These are phyloP conservation scores for Vigna radiata DNA, from an alignment of 306 rosid species.

Conservation along the genomic window DNA sequence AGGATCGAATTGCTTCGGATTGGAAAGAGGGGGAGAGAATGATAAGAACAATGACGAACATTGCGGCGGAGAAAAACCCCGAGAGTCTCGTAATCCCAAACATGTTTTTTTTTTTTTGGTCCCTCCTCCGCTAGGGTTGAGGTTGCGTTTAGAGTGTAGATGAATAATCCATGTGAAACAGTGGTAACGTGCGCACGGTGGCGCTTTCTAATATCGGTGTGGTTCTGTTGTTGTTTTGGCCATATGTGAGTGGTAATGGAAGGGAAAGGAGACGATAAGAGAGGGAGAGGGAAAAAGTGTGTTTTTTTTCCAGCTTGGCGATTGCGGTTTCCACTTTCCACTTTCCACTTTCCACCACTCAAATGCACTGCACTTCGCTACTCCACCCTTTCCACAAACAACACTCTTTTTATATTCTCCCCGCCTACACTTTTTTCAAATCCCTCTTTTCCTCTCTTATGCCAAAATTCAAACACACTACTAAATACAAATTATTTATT, in stretches of 20 bases:
- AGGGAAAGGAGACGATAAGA: too few species aligned
- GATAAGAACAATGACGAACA: constrained; percentile 49
- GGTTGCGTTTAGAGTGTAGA: constrained; percentile 38
- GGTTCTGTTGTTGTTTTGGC: neutral
- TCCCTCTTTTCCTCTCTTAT: too few species aligned
- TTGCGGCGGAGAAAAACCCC: constrained; percentile 66
- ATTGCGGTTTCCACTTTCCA: too few species aligned
- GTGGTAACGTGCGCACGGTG: constrained; percentile 5
- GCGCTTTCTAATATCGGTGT: neutral
- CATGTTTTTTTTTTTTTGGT: constrained; percentile 48
- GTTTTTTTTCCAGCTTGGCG: too few species aligned
- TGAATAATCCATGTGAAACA: constrained; percentile 39
- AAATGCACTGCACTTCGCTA: too few species aligned
- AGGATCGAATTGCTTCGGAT: constrained; percentile 73
- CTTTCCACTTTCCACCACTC: neutral
- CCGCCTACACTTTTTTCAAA: too few species aligned
- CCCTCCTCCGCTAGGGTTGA: neutral
- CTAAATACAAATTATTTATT: too few species aligned
- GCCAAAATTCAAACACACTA: too few species aligned
- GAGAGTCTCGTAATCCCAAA: constrained; percentile 65
- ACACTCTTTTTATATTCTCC: neutral
- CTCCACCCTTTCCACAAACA: neutral
- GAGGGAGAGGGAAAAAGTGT: too few species aligned
- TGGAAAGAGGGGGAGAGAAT: constrained; percentile 70
- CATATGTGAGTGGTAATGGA: too few species aligned